Conservation (phyloP, 1,139 yeast genomes). For the Geotrichum fermentans region DNA sequence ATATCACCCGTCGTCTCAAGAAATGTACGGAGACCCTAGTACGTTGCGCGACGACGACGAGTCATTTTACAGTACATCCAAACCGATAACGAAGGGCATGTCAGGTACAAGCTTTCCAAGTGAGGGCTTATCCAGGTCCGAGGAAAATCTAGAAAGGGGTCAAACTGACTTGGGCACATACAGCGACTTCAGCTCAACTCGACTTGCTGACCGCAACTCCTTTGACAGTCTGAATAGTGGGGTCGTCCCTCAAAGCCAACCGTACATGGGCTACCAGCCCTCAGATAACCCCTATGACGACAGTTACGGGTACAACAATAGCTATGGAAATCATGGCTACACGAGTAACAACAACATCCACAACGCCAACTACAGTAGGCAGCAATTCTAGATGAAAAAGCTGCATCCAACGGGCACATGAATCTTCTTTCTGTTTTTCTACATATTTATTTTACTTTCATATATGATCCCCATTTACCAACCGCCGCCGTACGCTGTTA, state of each 20-base stretch:
- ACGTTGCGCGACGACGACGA: constrained; percentile 8
- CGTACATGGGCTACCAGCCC: constrained; percentile 5
- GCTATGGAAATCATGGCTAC: no score
- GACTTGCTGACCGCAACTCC: background rate
- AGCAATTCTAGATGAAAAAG: no score
- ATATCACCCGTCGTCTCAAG: constrained; percentile 10
- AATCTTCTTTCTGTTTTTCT: no score
- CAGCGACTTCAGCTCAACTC: background rate
- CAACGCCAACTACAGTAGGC: no score
- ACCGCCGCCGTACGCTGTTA: no score
- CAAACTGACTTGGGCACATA: constrained; percentile 1
- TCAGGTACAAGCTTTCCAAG: constrained; percentile 1
- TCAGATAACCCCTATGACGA: background rate
- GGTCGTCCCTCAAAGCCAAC: background rate
- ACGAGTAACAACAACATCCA: no score
- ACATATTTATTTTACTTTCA: no score
- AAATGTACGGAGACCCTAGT: constrained; percentile 6
- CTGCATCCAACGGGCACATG: no score
- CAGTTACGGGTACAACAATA: background rate
- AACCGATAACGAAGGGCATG: background rate
- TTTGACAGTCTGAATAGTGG: background rate
- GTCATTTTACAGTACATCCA: background rate
- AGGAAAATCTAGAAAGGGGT: background rate
- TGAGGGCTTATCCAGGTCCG: constrained; percentile 4
- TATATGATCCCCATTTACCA: no score